Percentiles rank a stretch among this genome's conserved stretches.
These are phyloP conservation scores for Rhodofomes roseus DNA, from an alignment of 1,284 basidiomycete species.

Conservation along the genomic window DNA sequence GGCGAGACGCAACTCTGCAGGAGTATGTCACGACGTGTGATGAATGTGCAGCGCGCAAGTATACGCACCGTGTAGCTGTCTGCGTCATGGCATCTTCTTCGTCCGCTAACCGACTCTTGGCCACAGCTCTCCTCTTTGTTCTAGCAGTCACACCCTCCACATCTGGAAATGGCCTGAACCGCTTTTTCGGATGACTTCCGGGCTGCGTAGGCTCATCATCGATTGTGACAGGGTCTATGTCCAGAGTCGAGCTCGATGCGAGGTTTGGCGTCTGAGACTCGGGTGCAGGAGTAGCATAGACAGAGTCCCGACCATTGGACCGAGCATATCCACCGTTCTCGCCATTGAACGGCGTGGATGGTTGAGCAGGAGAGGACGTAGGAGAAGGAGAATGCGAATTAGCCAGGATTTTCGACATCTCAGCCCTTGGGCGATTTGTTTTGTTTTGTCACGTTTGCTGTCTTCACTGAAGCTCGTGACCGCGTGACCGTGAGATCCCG, in stretches of 20 bases:
- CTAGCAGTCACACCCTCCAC: slow-evolving; percentile 23
- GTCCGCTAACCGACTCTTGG: slow-evolving; percentile 39
- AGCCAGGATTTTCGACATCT: slow-evolving; percentile 52
- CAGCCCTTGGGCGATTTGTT: slow-evolving; percentile 23
- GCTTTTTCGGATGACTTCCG: background rate
- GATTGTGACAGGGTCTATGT: slow-evolving; percentile 1
- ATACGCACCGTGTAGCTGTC: slow-evolving; percentile 45
- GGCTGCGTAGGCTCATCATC: background rate
- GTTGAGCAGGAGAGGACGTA: slow-evolving; percentile 9
- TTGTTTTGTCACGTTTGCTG: slow-evolving; percentile 52
- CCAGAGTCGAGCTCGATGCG: slow-evolving; percentile 5
- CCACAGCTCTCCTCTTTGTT: slow-evolving; percentile 22
- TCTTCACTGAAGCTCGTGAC: slow-evolving; percentile 39
- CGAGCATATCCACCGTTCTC: background rate
- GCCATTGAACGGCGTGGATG: slow-evolving; percentile 4
- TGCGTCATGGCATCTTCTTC: slow-evolving; percentile 43
- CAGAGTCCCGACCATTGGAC: slow-evolving; percentile 4
- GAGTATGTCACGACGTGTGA: background rate
- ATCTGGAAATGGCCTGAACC: slow-evolving; percentile 13
- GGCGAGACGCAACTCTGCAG: slow-evolving; percentile 49
- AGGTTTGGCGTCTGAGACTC: slow-evolving; percentile 2
- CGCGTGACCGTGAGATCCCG: slow-evolving; percentile 23
- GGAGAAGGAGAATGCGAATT: slow-evolving; percentile 30
- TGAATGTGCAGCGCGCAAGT: background rate
- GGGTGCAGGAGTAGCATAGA: slow-evolving; percentile 13